Percentiles rank a stretch among this genome's conserved stretches.
Conservation (phyloP, 1,139 yeast genomes). For the Lodderomyces jiufengensis region DNA sequence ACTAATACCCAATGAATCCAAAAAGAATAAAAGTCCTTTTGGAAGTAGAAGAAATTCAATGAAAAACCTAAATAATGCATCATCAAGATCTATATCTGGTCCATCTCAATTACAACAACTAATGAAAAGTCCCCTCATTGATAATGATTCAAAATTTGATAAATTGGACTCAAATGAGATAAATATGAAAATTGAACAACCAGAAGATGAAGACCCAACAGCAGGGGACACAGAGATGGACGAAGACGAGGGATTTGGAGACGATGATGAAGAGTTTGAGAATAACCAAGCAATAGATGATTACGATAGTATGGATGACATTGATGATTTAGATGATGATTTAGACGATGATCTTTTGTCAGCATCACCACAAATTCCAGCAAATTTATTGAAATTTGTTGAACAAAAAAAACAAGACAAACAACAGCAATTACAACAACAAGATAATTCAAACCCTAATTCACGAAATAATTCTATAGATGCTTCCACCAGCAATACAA, state of each 20-base stretch:
- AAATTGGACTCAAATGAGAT: not conserved
- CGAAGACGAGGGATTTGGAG: constrained; percentile 16
- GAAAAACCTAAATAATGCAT: not conserved
- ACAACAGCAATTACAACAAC: not conserved
- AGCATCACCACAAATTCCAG: constrained; percentile 68
- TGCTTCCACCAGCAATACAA: constrained; percentile 1
- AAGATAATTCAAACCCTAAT: not conserved
- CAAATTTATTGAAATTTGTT: constrained; percentile 51
- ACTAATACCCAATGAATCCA: constrained; percentile 40
- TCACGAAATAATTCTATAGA: constrained; percentile 3
- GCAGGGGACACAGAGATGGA: constrained; percentile 4
- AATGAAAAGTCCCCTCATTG: not conserved
- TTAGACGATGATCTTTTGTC: constrained; percentile 51
- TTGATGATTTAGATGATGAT: constrained; percentile 38
- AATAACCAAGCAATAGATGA: constrained; percentile 20
- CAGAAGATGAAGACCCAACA: not conserved
- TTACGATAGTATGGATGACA: constrained; percentile 35
- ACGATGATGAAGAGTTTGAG: constrained; percentile 6
- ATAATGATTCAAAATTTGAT: not conserved
- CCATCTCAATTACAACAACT: constrained; percentile 1
- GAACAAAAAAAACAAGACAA: constrained; percentile 46
- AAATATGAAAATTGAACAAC: not conserved
- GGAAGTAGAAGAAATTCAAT: constrained; percentile 9
- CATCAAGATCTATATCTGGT: not conserved
- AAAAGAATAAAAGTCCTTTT: constrained; percentile 6